Evolutionary conservation across 306 rosid genomes (phyloP), one percentile per base, ranked within the genome.

Genomic region (Casuarina equisetifolia): DNA sequence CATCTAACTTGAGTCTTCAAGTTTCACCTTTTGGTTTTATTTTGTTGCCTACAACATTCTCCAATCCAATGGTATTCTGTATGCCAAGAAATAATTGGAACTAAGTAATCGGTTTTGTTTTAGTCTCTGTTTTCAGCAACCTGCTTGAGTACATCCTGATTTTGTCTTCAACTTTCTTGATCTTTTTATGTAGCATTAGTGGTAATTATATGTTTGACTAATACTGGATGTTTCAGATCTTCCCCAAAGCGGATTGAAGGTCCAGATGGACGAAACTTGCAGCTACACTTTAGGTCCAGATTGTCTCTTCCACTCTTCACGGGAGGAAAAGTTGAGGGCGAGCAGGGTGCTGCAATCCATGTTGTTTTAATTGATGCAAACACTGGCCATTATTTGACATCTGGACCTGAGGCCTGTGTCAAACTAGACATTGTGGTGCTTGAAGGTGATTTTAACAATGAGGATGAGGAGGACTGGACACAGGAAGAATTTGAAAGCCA

Each of bases 271-370:
- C 85, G 90, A 71, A 96, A 85, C 91, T 84, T 96, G 90, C 96
- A 86, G 81, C 91, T 96, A 57, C 89, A 85, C 42, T 96, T 91
- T 80, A 89, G 25, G 92, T 90, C 99, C 67, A 91, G 93, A 77
- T 80, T 96, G 67, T 86, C 98, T 70, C 99, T 96, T 87, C 99
- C 99, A 46, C 88, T 96, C 67, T 96, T 96, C 88, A 96, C 99
- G 1, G 99, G 99, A 69, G 99, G 99, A 85, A 96, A 96, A 86
- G 98, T 96, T 44, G 99, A 96, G 84, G 99, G 99, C 67, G 99
- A 93, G 93, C 99, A 89, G 87, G 99, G 99, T 74, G 99, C 98
- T 85, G 82, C 94, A 72, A 88, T 96, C 81, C 99, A 96, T 80
- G 86, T 91, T 43, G 97, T 96, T 76, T 84, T 96, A 80, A 46